phyloP scores from a whole-genome alignment of 2,329 filamentous ascomycete genomes.

The Cladorrhinum sp. region DNA sequence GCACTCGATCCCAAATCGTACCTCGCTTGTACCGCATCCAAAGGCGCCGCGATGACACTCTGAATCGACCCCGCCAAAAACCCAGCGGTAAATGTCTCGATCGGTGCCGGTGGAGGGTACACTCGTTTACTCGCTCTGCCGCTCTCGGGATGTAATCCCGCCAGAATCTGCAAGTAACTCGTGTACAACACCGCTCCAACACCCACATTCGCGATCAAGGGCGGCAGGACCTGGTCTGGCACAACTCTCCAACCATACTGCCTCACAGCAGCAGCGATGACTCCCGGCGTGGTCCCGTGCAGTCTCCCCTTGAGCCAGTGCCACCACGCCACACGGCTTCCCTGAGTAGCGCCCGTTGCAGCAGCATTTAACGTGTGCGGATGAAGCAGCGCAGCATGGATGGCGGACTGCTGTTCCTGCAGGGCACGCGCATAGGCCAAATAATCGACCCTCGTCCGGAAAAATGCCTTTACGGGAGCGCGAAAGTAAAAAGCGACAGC shows the following conservation, averaged over 20 bases:
- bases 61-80: slow-evolving; percentile 67
- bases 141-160: slow-evolving; percentile 63
- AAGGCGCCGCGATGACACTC: slow-evolving; percentile 67
- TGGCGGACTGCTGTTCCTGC: slow-evolving; percentile 45
- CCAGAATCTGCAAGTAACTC: slow-evolving; percentile 69
- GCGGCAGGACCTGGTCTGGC: slow-evolving; percentile 73
- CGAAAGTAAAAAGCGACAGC: slow-evolving; percentile 88
- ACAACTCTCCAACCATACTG: slow-evolving; percentile 72
- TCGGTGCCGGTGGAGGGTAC: slow-evolving; percentile 64
- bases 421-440: slow-evolving; percentile 56
- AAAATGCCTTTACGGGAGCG: slow-evolving; percentile 88
- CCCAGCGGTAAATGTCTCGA: slow-evolving; percentile 66
- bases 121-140: slow-evolving; percentile 54
- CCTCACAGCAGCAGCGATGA: slow-evolving; percentile 64
- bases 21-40: slow-evolving; percentile 72
- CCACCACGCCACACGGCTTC: slow-evolving; percentile 30
- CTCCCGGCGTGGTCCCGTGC: slow-evolving; percentile 64
- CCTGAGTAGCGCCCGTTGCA: slow-evolving; percentile 9
- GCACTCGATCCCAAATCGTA: slow-evolving; percentile 49
- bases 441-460: slow-evolving; percentile 85
- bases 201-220: slow-evolving; percentile 69
- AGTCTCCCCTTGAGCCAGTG: slow-evolving; percentile 48
- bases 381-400: slow-evolving; percentile 14
- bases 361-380: slow-evolving; percentile 3
- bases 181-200: slow-evolving; percentile 75